These are phyloP conservation scores for Rhodotorula glutinis DNA, from an alignment of 1,284 basidiomycete species.

Conservation along the genomic window DNA sequence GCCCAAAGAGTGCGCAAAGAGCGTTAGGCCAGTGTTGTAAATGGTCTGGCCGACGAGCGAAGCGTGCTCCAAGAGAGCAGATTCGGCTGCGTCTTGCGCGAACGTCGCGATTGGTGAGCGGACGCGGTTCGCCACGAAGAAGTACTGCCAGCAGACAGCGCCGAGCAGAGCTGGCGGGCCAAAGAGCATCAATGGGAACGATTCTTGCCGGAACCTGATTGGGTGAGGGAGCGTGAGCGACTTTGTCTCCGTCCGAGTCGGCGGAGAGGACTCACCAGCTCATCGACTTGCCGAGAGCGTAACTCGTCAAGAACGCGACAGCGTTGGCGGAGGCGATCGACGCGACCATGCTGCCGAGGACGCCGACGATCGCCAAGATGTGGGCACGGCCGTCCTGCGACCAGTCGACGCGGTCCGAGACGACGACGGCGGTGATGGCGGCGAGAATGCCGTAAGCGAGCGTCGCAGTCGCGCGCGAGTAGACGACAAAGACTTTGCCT, in stretches of 20 bases:
- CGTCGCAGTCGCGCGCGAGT: constrained; percentile 66
- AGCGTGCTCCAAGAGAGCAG: constrained; percentile 57
- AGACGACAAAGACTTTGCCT: constrained; percentile 64
- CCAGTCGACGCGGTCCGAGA: constrained; percentile 51
- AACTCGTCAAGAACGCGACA: constrained; percentile 68
- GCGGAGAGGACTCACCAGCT: constrained; percentile 44
- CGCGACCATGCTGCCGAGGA: constrained; percentile 49
- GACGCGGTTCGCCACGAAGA: constrained; percentile 28
- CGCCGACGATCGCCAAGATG: constrained; percentile 57
- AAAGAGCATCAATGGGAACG: constrained; percentile 70
- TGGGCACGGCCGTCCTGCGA: constrained; percentile 47
- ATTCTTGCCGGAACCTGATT: constrained; percentile 75
- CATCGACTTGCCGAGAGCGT: constrained; percentile 59
- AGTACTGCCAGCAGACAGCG: constrained; percentile 32
- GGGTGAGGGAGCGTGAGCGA: not conserved
- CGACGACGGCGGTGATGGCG: constrained; percentile 51
- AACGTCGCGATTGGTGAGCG: constrained; percentile 27
- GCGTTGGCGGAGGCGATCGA: constrained; percentile 64
- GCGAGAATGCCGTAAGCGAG: constrained; percentile 61
- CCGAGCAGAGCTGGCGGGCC: constrained; percentile 63
- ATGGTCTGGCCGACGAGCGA: constrained; percentile 63
- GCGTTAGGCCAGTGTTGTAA: constrained; percentile 57
- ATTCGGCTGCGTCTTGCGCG: constrained; percentile 27
- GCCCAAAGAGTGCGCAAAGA: constrained; percentile 59
- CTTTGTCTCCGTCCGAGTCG: not conserved